These are phyloP conservation scores for Caloboletus firmus DNA, from an alignment of 1,284 basidiomycete species.

Conservation along the genomic window DNA sequence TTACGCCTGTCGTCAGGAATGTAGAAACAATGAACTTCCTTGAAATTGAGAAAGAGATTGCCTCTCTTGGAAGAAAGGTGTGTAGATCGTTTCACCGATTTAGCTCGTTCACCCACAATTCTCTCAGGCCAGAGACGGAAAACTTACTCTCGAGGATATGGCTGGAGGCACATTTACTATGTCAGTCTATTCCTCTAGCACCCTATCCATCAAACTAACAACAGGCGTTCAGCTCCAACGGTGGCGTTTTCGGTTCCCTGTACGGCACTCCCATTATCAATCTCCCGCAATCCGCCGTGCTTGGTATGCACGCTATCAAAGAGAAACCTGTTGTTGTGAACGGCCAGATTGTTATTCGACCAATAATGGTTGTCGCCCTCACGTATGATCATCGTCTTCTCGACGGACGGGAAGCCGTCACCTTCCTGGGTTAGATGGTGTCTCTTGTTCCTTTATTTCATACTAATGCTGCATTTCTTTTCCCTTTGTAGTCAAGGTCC, in stretches of 20 bases:
- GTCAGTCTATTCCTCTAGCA: slow-evolving; percentile 44
- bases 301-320: slow-evolving; percentile 97
- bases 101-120: slow-evolving; percentile 5
- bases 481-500: slow-evolving; percentile 57
- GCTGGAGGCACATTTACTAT: slow-evolving; percentile 97
- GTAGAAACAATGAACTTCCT: slow-evolving; percentile 86
- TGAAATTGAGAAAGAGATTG: slow-evolving; percentile 92
- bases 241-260: slow-evolving; percentile 96
- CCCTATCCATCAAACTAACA: neutral
- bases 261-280: slow-evolving; percentile 99
- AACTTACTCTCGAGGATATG: slow-evolving; percentile 96
- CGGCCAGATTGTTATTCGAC: slow-evolving; percentile 93
- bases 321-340: slow-evolving; percentile 92
- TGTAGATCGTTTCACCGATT: slow-evolving; percentile 19
- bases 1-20: slow-evolving; percentile 95
- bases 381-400: slow-evolving; percentile 97
- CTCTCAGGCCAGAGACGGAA: slow-evolving; percentile 83
- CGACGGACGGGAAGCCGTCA: slow-evolving; percentile 95
- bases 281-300: slow-evolving; percentile 91
- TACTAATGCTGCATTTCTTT: slow-evolving; percentile 11
- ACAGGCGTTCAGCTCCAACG: slow-evolving; percentile 76
- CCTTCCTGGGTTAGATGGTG: slow-evolving; percentile 83
- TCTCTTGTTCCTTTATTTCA: slow-evolving; percentile 1
- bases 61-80: slow-evolving; percentile 88
- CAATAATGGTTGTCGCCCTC: slow-evolving; percentile 94